Base-by-base conservation (phyloP, 176 grass and related monocot species). In the Juncus inflexus region DNA sequence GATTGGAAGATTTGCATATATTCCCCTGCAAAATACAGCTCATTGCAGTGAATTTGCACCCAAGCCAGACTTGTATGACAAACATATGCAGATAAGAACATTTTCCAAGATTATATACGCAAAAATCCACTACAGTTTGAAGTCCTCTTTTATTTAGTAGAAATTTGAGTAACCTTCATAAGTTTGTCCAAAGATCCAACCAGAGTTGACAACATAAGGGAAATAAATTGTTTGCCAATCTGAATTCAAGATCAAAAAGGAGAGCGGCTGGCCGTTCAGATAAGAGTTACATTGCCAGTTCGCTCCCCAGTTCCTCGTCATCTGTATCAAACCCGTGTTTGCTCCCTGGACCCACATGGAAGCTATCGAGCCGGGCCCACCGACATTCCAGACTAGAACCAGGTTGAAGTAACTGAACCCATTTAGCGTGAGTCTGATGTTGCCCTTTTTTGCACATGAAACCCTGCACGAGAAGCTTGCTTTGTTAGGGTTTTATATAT, bases 101-200 rank as follows among this genome's bases (percentile, higher is more conserved):
- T 13, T 35, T 38, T 15, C 19, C 19, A 28, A 0, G 19, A 1
- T 28, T 28, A 28, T 28, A 28, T 52, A 69, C 8, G 55, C 76
- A 35, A 75, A 38, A 42, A 4, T 58, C 12, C 43, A 11, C 3
- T 43, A 60, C 6, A 3, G 35, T 12, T 52, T 12, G 39, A 4
- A 8, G 12, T 63, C 3, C 6, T 6, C 12, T 54, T 41, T 2
- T 7, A 42, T 70, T 70, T 78, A 94, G 35, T 73, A 67, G 85
- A 89, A 94, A 40, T 94, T 80, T 7, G 6, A 7, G 59, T 14
- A 71, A 63, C 66, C 60, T 64, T 81, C 86, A 67, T 87, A 95
- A 15, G 86, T 95, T 79, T 90, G 91, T 1, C 91, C 86, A 74
- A 87, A 85, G 10, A 1, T 3, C 91, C 91, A 95, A 61, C 57